These are phyloP conservation scores for Paracoccidioides brasiliensis DNA, from an alignment of 2,329 filamentous ascomycete species.

Conservation along the genomic window DNA sequence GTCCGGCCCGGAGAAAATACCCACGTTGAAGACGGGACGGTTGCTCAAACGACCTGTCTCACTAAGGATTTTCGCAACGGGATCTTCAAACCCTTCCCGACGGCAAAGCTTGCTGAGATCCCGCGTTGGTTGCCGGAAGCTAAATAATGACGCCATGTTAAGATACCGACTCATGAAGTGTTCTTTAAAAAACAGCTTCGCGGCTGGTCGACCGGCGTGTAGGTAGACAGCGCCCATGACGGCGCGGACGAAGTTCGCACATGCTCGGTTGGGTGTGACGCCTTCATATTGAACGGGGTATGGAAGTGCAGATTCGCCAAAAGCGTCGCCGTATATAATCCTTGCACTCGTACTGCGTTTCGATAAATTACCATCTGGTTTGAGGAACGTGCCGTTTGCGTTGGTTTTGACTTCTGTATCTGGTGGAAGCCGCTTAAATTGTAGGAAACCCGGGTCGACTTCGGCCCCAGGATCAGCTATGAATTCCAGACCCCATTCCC, in stretches of 20 bases:
- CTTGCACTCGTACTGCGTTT: slow-evolving; percentile 61
- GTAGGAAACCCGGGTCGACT: slow-evolving; percentile 81
- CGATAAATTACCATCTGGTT: slow-evolving; percentile 39
- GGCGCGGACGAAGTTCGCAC: slow-evolving; percentile 67
- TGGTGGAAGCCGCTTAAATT: slow-evolving; percentile 49
- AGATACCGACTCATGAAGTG: slow-evolving; percentile 74
- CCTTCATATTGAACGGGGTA: slow-evolving; percentile 17
- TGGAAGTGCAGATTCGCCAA: slow-evolving; percentile 50
- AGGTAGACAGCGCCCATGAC: slow-evolving; percentile 75
- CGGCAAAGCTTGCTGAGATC: slow-evolving; percentile 75
- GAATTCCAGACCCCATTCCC: slow-evolving; percentile 82
- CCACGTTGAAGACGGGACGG: slow-evolving; percentile 84
- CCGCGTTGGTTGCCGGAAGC: slow-evolving; percentile 69
- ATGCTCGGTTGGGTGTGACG: slow-evolving; percentile 45
- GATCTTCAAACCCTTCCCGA: slow-evolving; percentile 76
- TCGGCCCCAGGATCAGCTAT: slow-evolving; percentile 80
- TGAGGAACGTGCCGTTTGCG: slow-evolving; percentile 28
- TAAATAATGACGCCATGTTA: slow-evolving; percentile 64
- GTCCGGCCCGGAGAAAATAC: slow-evolving; percentile 81
- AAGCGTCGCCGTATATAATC: slow-evolving; percentile 71
- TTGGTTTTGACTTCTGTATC: slow-evolving; percentile 29
- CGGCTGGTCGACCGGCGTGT: slow-evolving; percentile 65
- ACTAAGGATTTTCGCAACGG: slow-evolving; percentile 72
- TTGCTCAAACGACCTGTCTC: slow-evolving; percentile 79
- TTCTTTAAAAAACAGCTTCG: slow-evolving; percentile 67